Evolutionary conservation across 345 rosid species (phyloP).

Genomic region (Linum usitatissimum): DNA sequence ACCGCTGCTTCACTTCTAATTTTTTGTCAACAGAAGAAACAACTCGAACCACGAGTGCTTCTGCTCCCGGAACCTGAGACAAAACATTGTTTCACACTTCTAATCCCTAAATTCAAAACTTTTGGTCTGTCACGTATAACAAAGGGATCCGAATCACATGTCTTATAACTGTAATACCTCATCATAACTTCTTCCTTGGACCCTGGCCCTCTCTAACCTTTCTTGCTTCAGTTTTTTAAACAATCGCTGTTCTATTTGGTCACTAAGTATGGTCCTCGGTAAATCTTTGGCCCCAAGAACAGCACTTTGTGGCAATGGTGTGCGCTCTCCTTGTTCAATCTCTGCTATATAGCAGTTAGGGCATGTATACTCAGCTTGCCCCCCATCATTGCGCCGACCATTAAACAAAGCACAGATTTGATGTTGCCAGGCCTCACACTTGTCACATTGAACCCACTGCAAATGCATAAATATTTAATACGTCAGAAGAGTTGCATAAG

Average conservation of each 20-base stretch:
- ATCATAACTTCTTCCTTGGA: constrained; percentile 63
- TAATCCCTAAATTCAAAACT: not conserved
- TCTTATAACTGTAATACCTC: constrained; percentile 42
- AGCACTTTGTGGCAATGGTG: constrained; percentile 12
- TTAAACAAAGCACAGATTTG: constrained; percentile 97
- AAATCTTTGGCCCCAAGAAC: constrained; percentile 42
- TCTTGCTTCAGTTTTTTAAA: constrained; percentile 33
- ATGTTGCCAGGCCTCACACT: constrained; percentile 99
- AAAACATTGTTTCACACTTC: not conserved
- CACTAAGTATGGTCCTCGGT: constrained; percentile 40
- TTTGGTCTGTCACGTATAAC: not conserved
- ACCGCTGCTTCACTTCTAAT: constrained; percentile 91
- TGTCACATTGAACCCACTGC: constrained; percentile 99
- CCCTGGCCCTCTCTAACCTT: constrained; percentile 56
- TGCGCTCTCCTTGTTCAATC: constrained; percentile 17
- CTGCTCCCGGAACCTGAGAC: constrained; percentile 83
- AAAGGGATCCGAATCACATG: not conserved
- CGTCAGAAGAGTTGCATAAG: constrained; percentile 13
- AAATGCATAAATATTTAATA: constrained; percentile 18
- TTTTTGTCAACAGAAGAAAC: constrained; percentile 99
- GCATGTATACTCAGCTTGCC: constrained; percentile 99
- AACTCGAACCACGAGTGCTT: constrained; percentile 88
- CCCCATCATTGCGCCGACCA: constrained; percentile 98
- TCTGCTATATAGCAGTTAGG: constrained; percentile 59
- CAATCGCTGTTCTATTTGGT: constrained; percentile 42